Base-by-base conservation (phyloP, 495 filamentous ascomycete genomes). In the Annulohypoxylon stygium region DNA sequence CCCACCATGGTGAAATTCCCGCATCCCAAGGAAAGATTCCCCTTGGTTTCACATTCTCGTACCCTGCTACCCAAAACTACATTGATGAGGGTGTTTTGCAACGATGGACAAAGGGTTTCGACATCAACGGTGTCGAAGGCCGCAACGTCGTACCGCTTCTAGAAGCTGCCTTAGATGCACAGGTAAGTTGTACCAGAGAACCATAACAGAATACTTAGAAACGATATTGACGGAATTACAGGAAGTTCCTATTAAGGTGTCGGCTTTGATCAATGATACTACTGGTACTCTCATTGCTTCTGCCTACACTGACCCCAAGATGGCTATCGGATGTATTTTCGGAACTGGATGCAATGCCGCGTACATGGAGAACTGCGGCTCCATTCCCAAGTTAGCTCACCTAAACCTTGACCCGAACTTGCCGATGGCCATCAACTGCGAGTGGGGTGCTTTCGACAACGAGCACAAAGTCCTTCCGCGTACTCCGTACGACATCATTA, bases 251-350 rank as follows among this genome's bases (percentile, higher is more conserved):
- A 97, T 98, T 84, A 96, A 94, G 81, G 90, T 98, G 23, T 92
- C 91, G 25, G 97, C 96, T 50, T 83, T 99, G 71, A 95, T 98
- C 82, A 99, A 99, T 77, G 96, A 99, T 81, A 99, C 96, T 67
- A 98, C 95, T 36, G 96, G 96, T 76, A 99, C 96, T n/a, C 86
- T 99, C n/a, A 97, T 99, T 74, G 96, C 96, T 71, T 98, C 96
- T 39, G 89, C 92, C 23, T 99, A 99, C 83, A 98, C 96, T 45
- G 97, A 99, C 80, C 76, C 89, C 37, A 89, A 89, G 54, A 95
- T 97, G 88, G 93, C 89, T 83, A 97, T 99, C 78, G 96, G 96
- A 64, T 97, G 94, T 79, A 99, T 99, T 78, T 99, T 99, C 81
- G 96, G 96, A 73, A 99, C 96, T 12, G 96, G 96, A 68, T 97